Evolutionary conservation across 2,329 filamentous ascomycete species (phyloP).

Genomic region (Pestalotiopsis sp.): DNA sequence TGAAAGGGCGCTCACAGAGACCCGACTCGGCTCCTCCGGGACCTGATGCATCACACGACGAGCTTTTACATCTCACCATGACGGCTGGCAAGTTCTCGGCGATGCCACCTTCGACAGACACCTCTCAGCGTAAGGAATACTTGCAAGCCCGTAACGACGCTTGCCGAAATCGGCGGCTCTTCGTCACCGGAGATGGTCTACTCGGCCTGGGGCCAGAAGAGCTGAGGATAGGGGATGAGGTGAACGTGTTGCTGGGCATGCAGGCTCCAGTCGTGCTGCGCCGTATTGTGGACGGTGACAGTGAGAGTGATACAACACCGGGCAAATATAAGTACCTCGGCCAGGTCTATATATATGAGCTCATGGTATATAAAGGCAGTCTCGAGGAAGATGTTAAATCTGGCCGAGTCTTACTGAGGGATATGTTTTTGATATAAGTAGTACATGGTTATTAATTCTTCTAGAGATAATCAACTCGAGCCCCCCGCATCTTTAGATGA

Average conservation of each 20-base stretch:
- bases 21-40: not conserved
- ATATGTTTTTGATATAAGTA: not conserved
- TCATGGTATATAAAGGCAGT: not conserved
- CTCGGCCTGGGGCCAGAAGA: not conserved
- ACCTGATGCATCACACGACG: not conserved
- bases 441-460: no score
- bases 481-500: no score
- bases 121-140: not conserved
- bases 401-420: not conserved
- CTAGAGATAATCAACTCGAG: no score
- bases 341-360: not conserved
- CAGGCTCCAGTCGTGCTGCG: not conserved
- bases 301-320: not conserved
- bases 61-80: not conserved
- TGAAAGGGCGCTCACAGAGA: not conserved
- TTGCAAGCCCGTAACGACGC: not conserved
- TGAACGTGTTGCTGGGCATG: not conserved
- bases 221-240: not conserved
- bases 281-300: not conserved
- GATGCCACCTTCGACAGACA: not conserved
- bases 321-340: not conserved
- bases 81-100: not conserved
- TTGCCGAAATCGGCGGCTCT: not conserved
- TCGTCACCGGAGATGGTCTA: not conserved
- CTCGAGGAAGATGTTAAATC: not conserved